phyloP scores from a whole-genome alignment of 352 stramenopile species.

The Phytophthora sp. region DNA sequence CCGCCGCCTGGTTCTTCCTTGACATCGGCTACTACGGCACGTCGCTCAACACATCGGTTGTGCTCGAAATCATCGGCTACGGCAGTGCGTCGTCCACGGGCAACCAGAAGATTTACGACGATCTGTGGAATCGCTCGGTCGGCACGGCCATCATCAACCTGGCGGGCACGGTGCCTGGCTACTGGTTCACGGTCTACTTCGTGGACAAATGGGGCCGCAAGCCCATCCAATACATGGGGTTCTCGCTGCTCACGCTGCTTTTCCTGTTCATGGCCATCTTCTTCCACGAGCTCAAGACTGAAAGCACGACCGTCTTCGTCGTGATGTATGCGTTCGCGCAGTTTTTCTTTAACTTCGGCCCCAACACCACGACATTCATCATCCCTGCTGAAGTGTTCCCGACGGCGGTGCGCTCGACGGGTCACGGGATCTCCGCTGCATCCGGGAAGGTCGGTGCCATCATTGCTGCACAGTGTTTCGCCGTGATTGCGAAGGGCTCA shows the following conservation, averaged over 20 bases:
- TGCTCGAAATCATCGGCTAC: constrained; percentile 55
- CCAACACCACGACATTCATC: constrained; percentile 87
- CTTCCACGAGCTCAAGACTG: constrained; percentile 46
- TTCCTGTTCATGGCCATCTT: constrained; percentile 62
- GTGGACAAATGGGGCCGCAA: constrained; percentile 60
- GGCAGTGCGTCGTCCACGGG: constrained; percentile 37
- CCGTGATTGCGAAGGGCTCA: constrained; percentile 47
- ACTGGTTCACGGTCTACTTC: constrained; percentile 72
- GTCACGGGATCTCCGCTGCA: constrained; percentile 82
- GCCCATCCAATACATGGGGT: constrained; percentile 69
- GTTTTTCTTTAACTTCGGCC: constrained; percentile 76
- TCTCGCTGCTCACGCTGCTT: constrained; percentile 46
- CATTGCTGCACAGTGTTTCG: constrained; percentile 53
- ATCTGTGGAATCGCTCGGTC: constrained; percentile 50
- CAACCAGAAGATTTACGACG: constrained; percentile 57
- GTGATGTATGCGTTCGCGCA: constrained; percentile 62
- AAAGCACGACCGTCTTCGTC: constrained; percentile 47
- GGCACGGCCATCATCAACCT: constrained; percentile 57
- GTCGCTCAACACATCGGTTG: constrained; percentile 53
- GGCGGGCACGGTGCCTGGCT: constrained; percentile 57
- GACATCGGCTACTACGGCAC: constrained; percentile 71
- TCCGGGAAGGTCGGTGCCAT: constrained; percentile 79
- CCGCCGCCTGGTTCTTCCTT: constrained; percentile 62
- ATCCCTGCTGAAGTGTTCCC: constrained; percentile 87
- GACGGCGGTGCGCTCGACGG: constrained; percentile 79